These are phyloP conservation scores for Pseudonectria buxi DNA, from an alignment of 2,329 filamentous ascomycete species.

Conservation along the genomic window DNA sequence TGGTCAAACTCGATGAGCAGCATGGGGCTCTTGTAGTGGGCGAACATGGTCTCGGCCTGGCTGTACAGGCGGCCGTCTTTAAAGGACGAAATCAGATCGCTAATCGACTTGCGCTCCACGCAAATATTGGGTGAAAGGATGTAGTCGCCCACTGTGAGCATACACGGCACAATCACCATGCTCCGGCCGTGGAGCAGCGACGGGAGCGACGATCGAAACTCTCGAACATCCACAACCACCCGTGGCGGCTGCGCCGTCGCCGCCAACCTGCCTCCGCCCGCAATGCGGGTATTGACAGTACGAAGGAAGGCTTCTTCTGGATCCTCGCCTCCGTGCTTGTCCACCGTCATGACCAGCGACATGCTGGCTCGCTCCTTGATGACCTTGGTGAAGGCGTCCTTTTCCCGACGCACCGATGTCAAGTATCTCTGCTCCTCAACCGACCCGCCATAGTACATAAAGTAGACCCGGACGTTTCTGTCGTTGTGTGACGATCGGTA, in stretches of 20 bases:
- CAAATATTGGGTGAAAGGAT: conserved; percentile 86
- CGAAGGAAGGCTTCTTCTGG: conserved; percentile 88
- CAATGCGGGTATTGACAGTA: conserved; percentile 94
- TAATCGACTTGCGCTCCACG: conserved; percentile 88
- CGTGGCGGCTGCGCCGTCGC: conserved; percentile 84
- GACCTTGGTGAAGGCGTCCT: conserved; percentile 89
- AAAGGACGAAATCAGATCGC: conserved; percentile 86
- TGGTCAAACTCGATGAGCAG: conserved; percentile 97
- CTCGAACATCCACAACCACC: conserved; percentile 90
- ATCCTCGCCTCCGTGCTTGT: conserved; percentile 63
- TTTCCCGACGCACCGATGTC: conserved; percentile 83
- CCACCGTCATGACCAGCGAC: conserved; percentile 77
- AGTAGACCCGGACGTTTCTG: conserved; percentile 85
- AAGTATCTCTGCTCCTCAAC: conserved; percentile 95
- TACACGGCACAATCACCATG: conserved; percentile 86
- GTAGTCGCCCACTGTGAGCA: conserved; percentile 95
- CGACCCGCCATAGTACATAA: conserved; percentile 90
- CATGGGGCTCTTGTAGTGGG: conserved; percentile 84
- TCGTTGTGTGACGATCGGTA: conserved; percentile 92
- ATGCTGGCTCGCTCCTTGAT: conserved; percentile 93
- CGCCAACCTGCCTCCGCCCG: conserved; percentile 76
- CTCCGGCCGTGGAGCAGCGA: conserved; percentile 84
- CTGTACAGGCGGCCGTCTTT: conserved; percentile 85
- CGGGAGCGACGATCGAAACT: conserved; percentile 88
- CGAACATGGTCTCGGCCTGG: conserved; percentile 90